phyloP scores from a whole-genome alignment of 164 flowering plant genomes.

The Pachysandra terminalis region DNA sequence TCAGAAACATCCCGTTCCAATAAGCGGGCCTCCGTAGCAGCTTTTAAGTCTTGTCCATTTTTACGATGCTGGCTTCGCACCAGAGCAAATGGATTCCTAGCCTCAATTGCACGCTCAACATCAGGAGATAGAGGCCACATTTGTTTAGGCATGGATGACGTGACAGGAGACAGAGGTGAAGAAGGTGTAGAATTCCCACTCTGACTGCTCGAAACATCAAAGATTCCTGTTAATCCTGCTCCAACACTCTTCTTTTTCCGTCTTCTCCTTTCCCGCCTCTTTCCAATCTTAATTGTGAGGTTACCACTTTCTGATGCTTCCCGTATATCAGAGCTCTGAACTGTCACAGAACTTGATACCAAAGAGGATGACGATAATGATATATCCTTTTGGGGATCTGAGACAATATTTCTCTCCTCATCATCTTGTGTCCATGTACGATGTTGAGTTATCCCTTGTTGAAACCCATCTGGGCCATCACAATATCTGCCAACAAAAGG shows the following conservation, averaged over 20 bases:
- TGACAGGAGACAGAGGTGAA: conserved; percentile 76
- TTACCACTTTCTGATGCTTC: conserved; percentile 35
- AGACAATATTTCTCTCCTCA: conserved; percentile 9
- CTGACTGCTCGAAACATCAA: conserved; percentile 82
- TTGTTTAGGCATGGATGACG: conserved; percentile 32
- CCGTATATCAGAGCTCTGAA: conserved; percentile 23
- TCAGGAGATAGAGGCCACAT: conserved; percentile 31
- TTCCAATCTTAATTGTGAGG: conserved; percentile 51
- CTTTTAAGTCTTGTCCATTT: conserved; percentile 16
- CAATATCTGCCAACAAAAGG: conserved; percentile 21
- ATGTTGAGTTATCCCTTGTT: conserved; percentile 15
- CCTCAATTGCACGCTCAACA: conserved; percentile 23
- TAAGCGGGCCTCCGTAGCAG: conserved; percentile 12
- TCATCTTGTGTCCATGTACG: conserved; percentile 16
- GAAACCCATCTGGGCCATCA: conserved; percentile 20
- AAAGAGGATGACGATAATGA: conserved; percentile 18
- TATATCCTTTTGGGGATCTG: conserved; percentile 18
- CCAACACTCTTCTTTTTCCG: conserved; percentile 44
- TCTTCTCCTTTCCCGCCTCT: conserved; percentile 48
- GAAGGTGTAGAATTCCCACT: conserved; percentile 95
- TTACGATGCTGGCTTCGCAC: conserved; percentile 13
- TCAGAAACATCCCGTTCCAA: conserved; percentile 18
- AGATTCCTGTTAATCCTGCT: conserved; percentile 31
- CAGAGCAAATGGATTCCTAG: conserved; percentile 28
- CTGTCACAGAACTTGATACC: conserved; percentile 18